Conservation (phyloP, 495 filamentous ascomycete genomes). For the Penicillium coffeae region DNA sequence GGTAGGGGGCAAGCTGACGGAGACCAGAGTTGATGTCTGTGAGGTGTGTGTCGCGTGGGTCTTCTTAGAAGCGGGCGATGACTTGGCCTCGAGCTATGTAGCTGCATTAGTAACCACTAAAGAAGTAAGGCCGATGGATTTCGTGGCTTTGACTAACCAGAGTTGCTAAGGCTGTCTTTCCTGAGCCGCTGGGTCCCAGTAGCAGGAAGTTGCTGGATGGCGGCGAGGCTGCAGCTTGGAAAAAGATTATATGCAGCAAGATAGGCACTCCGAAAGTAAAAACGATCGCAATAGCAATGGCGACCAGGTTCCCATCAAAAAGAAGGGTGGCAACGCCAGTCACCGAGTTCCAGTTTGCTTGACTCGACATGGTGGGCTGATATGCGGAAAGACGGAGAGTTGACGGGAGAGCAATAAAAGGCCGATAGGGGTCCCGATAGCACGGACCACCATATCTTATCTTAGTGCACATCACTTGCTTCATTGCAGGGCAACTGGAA, state of each 20-base stretch:
- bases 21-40: conserved; percentile 67
- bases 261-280: conserved; percentile 71
- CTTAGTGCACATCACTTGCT: conserved; percentile 15
- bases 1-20: conserved; percentile 65
- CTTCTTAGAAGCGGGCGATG: conserved; percentile 28
- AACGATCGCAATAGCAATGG: conserved; percentile 62
- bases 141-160: conserved; percentile 46
- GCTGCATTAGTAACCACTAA: too few relatives aligned
- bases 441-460: conserved; percentile 17
- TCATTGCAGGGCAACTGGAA: conserved; percentile 7
- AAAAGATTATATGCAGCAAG: conserved; percentile 72
- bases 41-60: conserved; percentile 68
- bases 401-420: not conserved
- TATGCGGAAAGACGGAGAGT: conserved; percentile 5
- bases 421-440: conserved; percentile 10
- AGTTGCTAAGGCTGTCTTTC: conserved; percentile 87
- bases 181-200: conserved; percentile 75
- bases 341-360: conserved; percentile 33
- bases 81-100: conserved; percentile 46
- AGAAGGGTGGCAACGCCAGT: conserved; percentile 38
- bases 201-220: conserved; percentile 79
- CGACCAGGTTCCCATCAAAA: conserved; percentile 40
- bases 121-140: too few relatives aligned
- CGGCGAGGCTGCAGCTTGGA: conserved; percentile 58
- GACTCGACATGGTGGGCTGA: conserved; percentile 27